Evolutionary conservation across 2,329 filamentous ascomycete genomes (phyloP), one percentile per base, ranked within the genome.

Genomic region (Clarireedia hainanense): DNA sequence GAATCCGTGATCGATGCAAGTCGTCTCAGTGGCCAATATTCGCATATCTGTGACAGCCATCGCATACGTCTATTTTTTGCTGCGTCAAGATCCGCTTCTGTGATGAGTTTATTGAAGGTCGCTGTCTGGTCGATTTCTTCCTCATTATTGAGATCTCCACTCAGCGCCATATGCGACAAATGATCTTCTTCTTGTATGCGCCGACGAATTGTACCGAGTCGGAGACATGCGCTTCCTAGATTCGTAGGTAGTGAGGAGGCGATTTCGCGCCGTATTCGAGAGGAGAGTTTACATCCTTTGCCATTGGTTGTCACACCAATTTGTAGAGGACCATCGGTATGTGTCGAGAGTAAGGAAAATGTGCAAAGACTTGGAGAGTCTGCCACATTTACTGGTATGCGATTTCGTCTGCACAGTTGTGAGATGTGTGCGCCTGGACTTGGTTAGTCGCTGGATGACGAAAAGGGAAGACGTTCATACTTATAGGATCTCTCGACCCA

Each of bases 271-370:
- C 91, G 83, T 65, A 99, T 89, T 26, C 94, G 81, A 9, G 90
- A 89, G 5, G 94, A 89, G 30, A 99, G 80, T 72, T 96, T 96
- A 75, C 94, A 97, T 1, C 94, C 94, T 64, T 88, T 86, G 20
- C 94, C 92, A 57, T 95, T 96, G 0, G 94, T 97, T 3, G 94
- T 97, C 57, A 99, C 88, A 59, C 94, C 94, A 58, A 99, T 86
- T 69, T 97, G 94, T 42, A 99, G 77, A 9, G 94, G 92, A 0
- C 94, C 94, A 67, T 96, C 91, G 54, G 81, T 84, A 70, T 97
- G 85, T 6, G 89, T 95, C 24, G 91, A 94, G 47, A 97, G 83
- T 52, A 99, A 79, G 5, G 88, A 87, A 70, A 99, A 96, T 26
- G 89, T 89, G 74, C 91, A 96, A 15, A 97, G 84, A 36, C 83